Evolutionary conservation across 2,329 filamentous ascomycete genomes (phyloP).

Genomic region (Ophiostoma populinum): DNA sequence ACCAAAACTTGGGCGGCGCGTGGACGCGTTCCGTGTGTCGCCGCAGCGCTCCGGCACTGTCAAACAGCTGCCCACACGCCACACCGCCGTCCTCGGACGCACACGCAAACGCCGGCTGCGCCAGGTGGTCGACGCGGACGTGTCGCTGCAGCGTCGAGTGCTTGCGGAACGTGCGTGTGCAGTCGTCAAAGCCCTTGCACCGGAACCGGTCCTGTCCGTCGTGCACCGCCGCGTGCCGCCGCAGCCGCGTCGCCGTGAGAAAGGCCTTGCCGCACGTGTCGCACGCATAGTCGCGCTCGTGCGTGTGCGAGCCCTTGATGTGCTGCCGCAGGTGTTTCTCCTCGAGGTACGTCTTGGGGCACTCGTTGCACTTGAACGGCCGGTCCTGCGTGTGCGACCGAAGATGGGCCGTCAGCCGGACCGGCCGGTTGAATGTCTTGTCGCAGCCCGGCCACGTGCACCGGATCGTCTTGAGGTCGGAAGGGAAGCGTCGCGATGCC

Average conservation of each 20-base stretch:
- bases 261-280: conserved; percentile 69
- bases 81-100: conserved; percentile 20
- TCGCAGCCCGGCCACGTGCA: conserved; percentile 60
- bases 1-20: conserved; percentile 54
- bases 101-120: conserved; percentile 56
- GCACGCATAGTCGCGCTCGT: conserved; percentile 54
- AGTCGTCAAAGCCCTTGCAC: conserved; percentile 53
- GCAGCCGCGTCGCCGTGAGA: conserved; percentile 59
- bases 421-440: conserved; percentile 78
- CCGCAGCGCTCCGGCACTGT: conserved; percentile 52
- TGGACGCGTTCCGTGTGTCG: conserved; percentile 57
- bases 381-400: conserved; percentile 76
- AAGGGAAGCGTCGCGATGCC: conserved; percentile 30
- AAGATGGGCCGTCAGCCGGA: conserved; percentile 61
- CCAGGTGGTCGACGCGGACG: conserved; percentile 57
- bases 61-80: conserved; percentile 50
- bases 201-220: conserved; percentile 57
- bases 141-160: conserved; percentile 74
- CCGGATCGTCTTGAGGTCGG: conserved; percentile 56
- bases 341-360: conserved; percentile 71
- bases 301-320: conserved; percentile 62
- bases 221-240: conserved; percentile 64
- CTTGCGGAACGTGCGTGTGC: conserved; percentile 69
- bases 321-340: conserved; percentile 78
- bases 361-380: conserved; percentile 57